These are phyloP conservation scores for Stipa capillata DNA, from an alignment of 176 grass and related monocot genomes.

Conservation along the genomic window DNA sequence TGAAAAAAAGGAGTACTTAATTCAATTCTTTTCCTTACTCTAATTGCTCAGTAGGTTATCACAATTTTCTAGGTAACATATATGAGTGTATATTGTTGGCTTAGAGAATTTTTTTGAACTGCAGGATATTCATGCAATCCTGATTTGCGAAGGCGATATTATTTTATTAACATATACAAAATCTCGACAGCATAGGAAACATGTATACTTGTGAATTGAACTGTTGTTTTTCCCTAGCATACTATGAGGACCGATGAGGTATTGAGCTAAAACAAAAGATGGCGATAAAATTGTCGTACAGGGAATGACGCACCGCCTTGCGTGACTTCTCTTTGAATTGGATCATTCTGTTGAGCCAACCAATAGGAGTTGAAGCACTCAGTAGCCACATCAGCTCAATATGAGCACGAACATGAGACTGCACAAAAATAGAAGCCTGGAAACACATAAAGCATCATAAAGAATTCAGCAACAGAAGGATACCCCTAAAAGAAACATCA, in stretches of 20 bases:
- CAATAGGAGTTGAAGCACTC: conserved; percentile 92
- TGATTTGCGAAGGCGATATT: neutral
- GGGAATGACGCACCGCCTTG: conserved; percentile 93
- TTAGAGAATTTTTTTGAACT: neutral
- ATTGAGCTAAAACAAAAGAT: conserved; percentile 23
- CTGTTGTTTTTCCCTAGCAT: neutral
- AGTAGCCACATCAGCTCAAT: conserved; percentile 98
- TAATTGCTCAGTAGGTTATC: neutral
- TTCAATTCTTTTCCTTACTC: conserved; percentile 2
- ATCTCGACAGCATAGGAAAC: neutral
- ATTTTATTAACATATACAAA: neutral
- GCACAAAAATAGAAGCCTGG: conserved; percentile 94
- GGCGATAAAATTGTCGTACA: conserved; percentile 67
- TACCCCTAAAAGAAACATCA: neutral
- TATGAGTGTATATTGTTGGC: neutral
- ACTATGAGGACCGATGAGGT: neutral
- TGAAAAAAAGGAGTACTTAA: neutral
- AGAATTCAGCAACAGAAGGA: neutral
- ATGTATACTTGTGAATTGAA: conserved; percentile 1
- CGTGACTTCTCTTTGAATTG: conserved; percentile 99
- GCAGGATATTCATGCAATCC: neutral
- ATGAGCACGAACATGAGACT: conserved; percentile 96
- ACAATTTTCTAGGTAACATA: neutral
- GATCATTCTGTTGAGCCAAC: conserved; percentile 97
- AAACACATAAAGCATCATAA: conserved; percentile 15